Evolutionary conservation across 1,284 basidiomycete species (phyloP).

Genomic region (Heterobasidion parviporum): DNA sequence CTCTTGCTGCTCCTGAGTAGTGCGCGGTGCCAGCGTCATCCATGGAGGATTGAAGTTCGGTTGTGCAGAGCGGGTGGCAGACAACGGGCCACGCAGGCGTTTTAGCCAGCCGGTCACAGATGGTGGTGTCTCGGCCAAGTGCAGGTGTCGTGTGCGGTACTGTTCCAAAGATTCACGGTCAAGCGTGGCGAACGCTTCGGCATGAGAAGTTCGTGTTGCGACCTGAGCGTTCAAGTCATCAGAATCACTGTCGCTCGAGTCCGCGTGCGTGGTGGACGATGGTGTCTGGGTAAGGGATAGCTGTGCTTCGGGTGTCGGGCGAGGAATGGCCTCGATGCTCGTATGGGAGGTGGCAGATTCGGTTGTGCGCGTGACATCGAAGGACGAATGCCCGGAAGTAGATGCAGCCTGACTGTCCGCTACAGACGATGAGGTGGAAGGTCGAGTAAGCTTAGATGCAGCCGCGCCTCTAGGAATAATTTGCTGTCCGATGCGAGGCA

Average conservation of each 20-base stretch:
- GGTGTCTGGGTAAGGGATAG: slow-evolving; percentile 2
- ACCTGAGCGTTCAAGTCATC: slow-evolving; percentile 28
- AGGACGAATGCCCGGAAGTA: slow-evolving; percentile 4
- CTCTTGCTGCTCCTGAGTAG: slow-evolving; percentile 57
- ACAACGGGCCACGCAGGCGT: slow-evolving; percentile 1
- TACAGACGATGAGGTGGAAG: neutral
- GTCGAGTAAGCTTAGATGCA: neutral
- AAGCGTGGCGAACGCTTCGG: slow-evolving; percentile 65
- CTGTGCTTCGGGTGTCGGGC: neutral
- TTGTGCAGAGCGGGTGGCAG: slow-evolving; percentile 1
- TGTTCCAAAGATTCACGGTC: slow-evolving; percentile 34
- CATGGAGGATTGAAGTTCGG: slow-evolving; percentile 37
- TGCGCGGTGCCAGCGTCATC: slow-evolving; percentile 54
- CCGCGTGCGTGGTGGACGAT: neutral
- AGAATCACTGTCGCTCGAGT: slow-evolving; percentile 20
- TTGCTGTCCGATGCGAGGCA: slow-evolving; percentile 1
- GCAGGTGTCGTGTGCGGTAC: slow-evolving; percentile 32
- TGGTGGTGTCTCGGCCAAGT: slow-evolving; percentile 15
- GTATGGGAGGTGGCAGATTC: slow-evolving; percentile 4
- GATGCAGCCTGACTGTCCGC: neutral
- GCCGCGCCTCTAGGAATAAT: neutral
- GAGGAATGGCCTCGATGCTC: neutral
- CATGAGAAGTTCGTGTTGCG: slow-evolving; percentile 52
- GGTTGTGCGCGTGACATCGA: slow-evolving; percentile 6
- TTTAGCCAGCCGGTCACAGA: slow-evolving; percentile 9